Conservation (phyloP, 1,284 basidiomycete species). For the Leccinum cinnamomeum region DNA sequence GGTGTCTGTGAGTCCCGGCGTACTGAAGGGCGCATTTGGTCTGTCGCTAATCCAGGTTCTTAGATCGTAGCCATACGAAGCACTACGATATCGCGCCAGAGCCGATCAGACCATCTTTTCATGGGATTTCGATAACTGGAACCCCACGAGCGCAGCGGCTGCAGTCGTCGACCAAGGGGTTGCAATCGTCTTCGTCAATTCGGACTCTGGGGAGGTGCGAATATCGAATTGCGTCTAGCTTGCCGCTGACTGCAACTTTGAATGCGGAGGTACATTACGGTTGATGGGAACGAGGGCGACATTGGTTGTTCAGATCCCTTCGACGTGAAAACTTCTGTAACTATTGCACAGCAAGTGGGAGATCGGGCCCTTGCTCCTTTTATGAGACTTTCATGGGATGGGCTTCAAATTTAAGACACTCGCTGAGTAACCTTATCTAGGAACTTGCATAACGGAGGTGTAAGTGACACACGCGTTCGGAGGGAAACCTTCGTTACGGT, state of each 20-base stretch:
- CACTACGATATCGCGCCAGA: conserved; percentile 36
- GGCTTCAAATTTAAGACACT: not conserved
- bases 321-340: no score
- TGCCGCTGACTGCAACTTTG: conserved; percentile 7
- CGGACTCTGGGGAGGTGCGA: conserved; percentile 41
- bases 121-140: conserved; percentile 38
- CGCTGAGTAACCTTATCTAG: no score
- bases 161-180: conserved; percentile 31
- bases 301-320: not conserved
- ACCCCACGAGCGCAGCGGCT: conserved; percentile 30
- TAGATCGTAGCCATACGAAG: conserved; percentile 36
- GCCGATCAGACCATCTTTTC: conserved; percentile 37
- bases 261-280: conserved; percentile 50
- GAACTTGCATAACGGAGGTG: no score
- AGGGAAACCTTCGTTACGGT: no score
- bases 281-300: conserved; percentile 48
- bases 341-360: no score
- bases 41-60: no score
- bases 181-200: conserved; percentile 42
- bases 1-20: conserved; percentile 30
- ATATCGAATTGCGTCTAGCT: not conserved
- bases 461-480: no score
- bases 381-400: not conserved
- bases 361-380: no score
- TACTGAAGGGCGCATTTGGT: no score